These are phyloP conservation scores for Cucurbita argyrosperma DNA, from an alignment of 306 rosid species.

Conservation along the genomic window DNA sequence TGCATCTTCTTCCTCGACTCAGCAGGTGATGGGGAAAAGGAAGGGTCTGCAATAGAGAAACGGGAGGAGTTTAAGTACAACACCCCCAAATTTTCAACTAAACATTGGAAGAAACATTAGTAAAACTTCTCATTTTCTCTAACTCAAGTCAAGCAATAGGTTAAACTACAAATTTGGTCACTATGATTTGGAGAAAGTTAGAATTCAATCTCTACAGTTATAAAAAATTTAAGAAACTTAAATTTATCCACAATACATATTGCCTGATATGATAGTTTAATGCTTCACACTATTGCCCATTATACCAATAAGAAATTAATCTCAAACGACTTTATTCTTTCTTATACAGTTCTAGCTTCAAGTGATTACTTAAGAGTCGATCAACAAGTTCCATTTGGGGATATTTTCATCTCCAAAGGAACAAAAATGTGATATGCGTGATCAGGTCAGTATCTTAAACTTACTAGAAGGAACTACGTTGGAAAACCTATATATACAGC, in stretches of 20 bases:
- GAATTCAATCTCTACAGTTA: no score
- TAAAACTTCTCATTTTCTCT: background rate
- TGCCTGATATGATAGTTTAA: background rate
- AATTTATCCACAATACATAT: no score
- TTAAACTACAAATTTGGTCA: background rate
- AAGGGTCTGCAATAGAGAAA: background rate
- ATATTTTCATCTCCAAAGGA: slow-evolving; percentile 60
- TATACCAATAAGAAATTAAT: background rate
- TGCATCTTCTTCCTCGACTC: background rate
- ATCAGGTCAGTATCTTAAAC: background rate
- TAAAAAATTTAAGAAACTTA: no score
- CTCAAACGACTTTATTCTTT: background rate
- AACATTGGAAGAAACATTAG: background rate
- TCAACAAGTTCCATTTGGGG: slow-evolving; percentile 41
- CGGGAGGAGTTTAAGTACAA: background rate
- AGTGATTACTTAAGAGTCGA: slow-evolving; percentile 38
- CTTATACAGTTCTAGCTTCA: slow-evolving; percentile 44
- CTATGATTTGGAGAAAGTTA: no score
- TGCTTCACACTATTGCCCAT: background rate
- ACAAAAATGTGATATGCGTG: slow-evolving; percentile 33
- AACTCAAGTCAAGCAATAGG: background rate
- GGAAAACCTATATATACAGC: no score
- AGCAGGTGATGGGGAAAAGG: background rate
- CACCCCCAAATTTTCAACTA: background rate
- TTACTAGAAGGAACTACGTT: background rate